Conservation (phyloP, 1,284 basidiomycete species). For the Cutaneotrichosporon dermatis region DNA sequence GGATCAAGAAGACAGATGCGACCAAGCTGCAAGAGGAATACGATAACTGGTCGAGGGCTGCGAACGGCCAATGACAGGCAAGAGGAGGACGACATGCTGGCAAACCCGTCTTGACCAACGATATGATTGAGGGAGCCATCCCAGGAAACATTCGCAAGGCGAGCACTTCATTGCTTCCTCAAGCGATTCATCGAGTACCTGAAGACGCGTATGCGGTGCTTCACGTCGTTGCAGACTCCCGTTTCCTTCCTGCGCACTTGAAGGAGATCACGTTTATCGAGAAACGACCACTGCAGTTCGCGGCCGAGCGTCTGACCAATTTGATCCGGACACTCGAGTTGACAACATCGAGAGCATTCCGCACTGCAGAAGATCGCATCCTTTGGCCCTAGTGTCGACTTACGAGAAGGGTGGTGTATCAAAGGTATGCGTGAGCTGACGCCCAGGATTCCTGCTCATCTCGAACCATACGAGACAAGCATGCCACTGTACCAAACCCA, state of each 20-base stretch:
- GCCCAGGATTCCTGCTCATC: conserved; percentile 85
- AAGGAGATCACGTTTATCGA: conserved; percentile 99
- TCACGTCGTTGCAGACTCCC: conserved; percentile 98
- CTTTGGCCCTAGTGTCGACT: conserved; percentile 94
- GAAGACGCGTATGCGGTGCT: conserved; percentile 99
- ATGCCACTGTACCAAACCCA: conserved; percentile 95
- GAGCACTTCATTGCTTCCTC: conserved; percentile 99
- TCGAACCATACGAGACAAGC: conserved; percentile 98
- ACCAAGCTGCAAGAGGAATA: conserved; percentile 96
- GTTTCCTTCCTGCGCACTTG: conserved; percentile 97
- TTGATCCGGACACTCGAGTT: conserved; percentile 90
- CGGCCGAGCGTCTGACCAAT: conserved; percentile 90
- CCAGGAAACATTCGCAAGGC: conserved; percentile 98
- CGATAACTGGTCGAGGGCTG: conserved; percentile 89
- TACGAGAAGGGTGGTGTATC: conserved; percentile 81
- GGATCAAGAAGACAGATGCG: conserved; percentile 90
- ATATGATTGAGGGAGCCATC: conserved; percentile 89
- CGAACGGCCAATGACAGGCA: conserved; percentile 63
- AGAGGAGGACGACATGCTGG: conserved; percentile 75
- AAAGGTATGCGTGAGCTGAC: too few species aligned
- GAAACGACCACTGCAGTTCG: conserved; percentile 92
- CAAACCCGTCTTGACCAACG: conserved; percentile 94
- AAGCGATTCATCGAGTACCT: conserved; percentile 98
- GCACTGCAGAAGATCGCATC: conserved; percentile 91
- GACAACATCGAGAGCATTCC: conserved; percentile 82